These are phyloP conservation scores for Colletotrichum higginsianum DNA, from an alignment of 2,329 filamentous ascomycete genomes.

Conservation along the genomic window DNA sequence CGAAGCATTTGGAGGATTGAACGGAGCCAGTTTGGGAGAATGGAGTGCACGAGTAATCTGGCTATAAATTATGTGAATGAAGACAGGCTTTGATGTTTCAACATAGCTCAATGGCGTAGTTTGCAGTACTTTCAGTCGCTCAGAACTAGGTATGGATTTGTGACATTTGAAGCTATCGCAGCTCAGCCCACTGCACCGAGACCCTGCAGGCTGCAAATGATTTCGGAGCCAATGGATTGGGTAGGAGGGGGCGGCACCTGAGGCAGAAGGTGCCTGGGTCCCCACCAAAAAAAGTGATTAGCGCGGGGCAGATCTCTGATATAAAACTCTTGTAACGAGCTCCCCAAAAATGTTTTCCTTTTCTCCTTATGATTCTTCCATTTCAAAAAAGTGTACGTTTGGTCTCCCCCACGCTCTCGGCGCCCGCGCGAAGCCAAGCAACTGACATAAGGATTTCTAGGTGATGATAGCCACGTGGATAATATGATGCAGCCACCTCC, in stretches of 20 bases:
- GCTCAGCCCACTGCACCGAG: slow-evolving; percentile 25
- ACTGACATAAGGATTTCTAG: slow-evolving; percentile 62
- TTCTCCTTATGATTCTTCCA: slow-evolving; percentile 93
- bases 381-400: slow-evolving; percentile 94
- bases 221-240: slow-evolving; percentile 8
- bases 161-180: slow-evolving; percentile 38
- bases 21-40: background rate
- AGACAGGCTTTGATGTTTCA: background rate
- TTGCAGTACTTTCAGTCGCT: background rate
- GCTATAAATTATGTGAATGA: background rate
- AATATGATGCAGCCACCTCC: slow-evolving; percentile 84
- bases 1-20: slow-evolving; percentile 35
- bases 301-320: slow-evolving; percentile 45
- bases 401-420: slow-evolving; percentile 47
- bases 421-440: slow-evolving; percentile 4
- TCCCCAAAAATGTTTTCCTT: slow-evolving; percentile 59
- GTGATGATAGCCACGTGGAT: slow-evolving; percentile 99
- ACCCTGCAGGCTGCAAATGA: slow-evolving; percentile 1
- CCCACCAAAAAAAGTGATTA: slow-evolving; percentile 47
- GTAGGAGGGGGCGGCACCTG: slow-evolving; percentile 8
- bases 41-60: too few relatives aligned
- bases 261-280: slow-evolving; percentile 44
- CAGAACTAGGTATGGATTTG: background rate
- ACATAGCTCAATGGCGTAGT: slow-evolving; percentile 13
- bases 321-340: slow-evolving; percentile 56